Base-by-base conservation (phyloP, 202 grass and related monocot genomes). In the Miscanthus sacchariflorus region DNA sequence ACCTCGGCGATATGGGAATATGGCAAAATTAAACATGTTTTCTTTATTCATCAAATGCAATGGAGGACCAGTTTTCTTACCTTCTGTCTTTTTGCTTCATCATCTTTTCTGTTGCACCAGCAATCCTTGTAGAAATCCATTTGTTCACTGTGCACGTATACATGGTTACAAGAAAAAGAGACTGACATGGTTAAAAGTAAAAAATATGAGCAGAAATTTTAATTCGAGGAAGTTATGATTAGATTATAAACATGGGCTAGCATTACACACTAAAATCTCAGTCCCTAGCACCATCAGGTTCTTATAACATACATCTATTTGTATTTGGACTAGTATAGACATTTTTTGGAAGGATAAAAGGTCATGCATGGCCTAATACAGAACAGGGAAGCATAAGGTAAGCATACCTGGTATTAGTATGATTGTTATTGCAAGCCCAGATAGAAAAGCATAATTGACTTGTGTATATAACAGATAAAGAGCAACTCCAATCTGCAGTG, bases 41-140 rank as follows among this genome's bases (percentile, higher is more conserved):
- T 77, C 19, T 30, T 85, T 52, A 28, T 70, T 38, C 17, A 70
- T 30, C 9, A 36, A 74, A 12, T 33, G 72, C 21, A 48, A 35
- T 45, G 45, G 74, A 68, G 25, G 24, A 30, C 77, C 40, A 68
- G 43, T 69, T 80, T 76, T 65, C 67, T 81, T 78, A 98, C 96
- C 96, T 98, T 81, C 94, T 79, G 81, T 99, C 94, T 82, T 99
- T 99, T 86, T 95, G 89, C 86, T 96, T 96, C 94, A 96, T 99
- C 96, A 99, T 99, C 61, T 93, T 88, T 85, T 96, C 86, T 71
- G 96, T 99, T 50, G 92, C 96, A 70, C 81, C 78, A 72, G 94
- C 92, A 80, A 99, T 99, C 85, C 86, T 87, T 86, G 92, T 92
- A 71, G 92, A 99, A 82, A 99, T 96, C 88, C 89, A 99, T 93